Percentiles rank a stretch among this genome's conserved stretches.
These are phyloP conservation scores for Leccinum barrowsii DNA, from an alignment of 768 basidiomycete genomes.

Conservation along the genomic window DNA sequence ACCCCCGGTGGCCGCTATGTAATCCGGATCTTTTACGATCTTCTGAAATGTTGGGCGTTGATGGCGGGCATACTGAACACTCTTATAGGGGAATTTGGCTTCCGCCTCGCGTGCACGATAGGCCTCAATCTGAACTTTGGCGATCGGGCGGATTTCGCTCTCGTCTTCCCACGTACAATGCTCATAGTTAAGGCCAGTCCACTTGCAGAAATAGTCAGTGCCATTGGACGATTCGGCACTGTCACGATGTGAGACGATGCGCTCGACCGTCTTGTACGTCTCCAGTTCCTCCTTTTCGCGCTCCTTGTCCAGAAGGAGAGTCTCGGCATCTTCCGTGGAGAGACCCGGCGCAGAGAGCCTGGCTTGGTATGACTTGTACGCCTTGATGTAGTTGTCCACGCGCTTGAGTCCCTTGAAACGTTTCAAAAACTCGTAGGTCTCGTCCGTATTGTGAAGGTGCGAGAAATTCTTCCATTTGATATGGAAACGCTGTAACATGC, in stretches of 20 bases:
- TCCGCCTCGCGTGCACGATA: slow-evolving; percentile 76
- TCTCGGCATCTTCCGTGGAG: slow-evolving; percentile 85
- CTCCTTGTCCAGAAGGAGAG: slow-evolving; percentile 85
- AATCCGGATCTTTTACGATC: slow-evolving; percentile 85
- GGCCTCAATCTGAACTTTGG: slow-evolving; percentile 73
- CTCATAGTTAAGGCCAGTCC: slow-evolving; percentile 89
- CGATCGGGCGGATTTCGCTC: slow-evolving; percentile 75
- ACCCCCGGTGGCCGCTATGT: slow-evolving; percentile 74
- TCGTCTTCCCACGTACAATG: slow-evolving; percentile 94
- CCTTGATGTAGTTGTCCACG: slow-evolving; percentile 98
- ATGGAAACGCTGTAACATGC: slow-evolving; percentile 75
- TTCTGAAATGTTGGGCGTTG: slow-evolving; percentile 77
- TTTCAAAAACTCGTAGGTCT: slow-evolving; percentile 94
- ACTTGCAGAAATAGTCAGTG: slow-evolving; percentile 95
- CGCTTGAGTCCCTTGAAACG: slow-evolving; percentile 94
- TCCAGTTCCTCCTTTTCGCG: slow-evolving; percentile 90
- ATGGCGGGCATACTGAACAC: slow-evolving; percentile 58
- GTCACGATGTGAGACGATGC: slow-evolving; percentile 79
- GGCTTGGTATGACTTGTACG: slow-evolving; percentile 70
- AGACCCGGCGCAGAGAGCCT: slow-evolving; percentile 62
- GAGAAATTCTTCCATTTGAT: slow-evolving; percentile 99
- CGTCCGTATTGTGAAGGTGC: slow-evolving; percentile 99
- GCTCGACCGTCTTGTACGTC: slow-evolving; percentile 86
- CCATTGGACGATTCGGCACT: slow-evolving; percentile 42
- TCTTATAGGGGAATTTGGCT: slow-evolving; percentile 84